Percentiles rank a stretch among this genome's conserved stretches.
These are phyloP conservation scores for Ceratobasidium sp. DNA, from an alignment of 1,284 basidiomycete genomes.

Conservation along the genomic window DNA sequence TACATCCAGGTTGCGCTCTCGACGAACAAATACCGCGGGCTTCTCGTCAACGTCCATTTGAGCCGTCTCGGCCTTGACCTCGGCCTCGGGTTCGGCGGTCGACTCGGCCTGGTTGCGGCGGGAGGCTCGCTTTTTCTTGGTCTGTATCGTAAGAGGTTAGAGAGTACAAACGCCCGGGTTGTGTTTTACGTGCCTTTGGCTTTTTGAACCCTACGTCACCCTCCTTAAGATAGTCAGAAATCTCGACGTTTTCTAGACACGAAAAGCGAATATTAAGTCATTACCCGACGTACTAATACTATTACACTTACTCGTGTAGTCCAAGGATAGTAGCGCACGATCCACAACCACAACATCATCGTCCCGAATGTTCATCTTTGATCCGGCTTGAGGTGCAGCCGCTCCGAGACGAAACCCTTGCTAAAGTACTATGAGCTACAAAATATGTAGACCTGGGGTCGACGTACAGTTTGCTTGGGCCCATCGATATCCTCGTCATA, in stretches of 20 bases:
- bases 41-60: slow-evolving; percentile 85
- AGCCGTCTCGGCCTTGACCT: slow-evolving; percentile 56
- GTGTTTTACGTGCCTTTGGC: slow-evolving; percentile 74
- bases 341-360: slow-evolving; percentile 76
- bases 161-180: background rate
- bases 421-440: slow-evolving; percentile 13
- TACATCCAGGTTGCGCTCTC: slow-evolving; percentile 76
- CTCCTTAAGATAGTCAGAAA: slow-evolving; percentile 89
- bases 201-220: slow-evolving; percentile 96
- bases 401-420: slow-evolving; percentile 85
- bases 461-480: slow-evolving; percentile 71
- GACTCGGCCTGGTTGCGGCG: slow-evolving; percentile 75
- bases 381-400: slow-evolving; percentile 62
- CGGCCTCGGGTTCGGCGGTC: slow-evolving; percentile 60
- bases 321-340: slow-evolving; percentile 85
- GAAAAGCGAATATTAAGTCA: background rate
- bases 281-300: slow-evolving; percentile 10
- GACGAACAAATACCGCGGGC: slow-evolving; percentile 65
- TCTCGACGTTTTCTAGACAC: slow-evolving; percentile 84
- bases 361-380: slow-evolving; percentile 63
- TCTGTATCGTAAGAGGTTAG: slow-evolving; percentile 62
- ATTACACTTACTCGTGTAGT: slow-evolving; percentile 83
- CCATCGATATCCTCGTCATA: slow-evolving; percentile 92
- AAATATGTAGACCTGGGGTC: background rate
- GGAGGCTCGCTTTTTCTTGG: slow-evolving; percentile 89